These are phyloP conservation scores for Agrostemma githago DNA, from an alignment of 148 eudicot species.

Conservation along the genomic window DNA sequence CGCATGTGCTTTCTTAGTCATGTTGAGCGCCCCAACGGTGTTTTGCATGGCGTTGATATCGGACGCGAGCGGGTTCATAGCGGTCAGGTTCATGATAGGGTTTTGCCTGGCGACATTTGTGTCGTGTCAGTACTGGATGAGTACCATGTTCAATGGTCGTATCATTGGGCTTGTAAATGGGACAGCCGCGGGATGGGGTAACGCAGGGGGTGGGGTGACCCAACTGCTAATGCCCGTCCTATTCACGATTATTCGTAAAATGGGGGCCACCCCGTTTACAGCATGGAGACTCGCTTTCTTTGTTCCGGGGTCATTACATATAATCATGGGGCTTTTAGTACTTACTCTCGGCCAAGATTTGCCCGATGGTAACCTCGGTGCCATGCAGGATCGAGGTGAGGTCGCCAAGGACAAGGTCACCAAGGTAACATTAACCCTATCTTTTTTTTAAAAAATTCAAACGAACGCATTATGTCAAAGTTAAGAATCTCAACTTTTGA, in stretches of 20 bases:
- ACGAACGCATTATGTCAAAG: too few relatives aligned
- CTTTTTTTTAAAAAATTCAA: too few relatives aligned
- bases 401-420: background rate
- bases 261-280: background rate
- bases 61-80: background rate
- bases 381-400: background rate
- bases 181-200: background rate
- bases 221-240: background rate
- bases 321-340: too few relatives aligned
- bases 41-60: background rate
- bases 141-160: background rate
- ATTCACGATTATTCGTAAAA: background rate
- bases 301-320: background rate
- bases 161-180: background rate
- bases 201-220: background rate
- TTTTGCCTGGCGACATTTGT: too few relatives aligned
- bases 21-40: background rate
- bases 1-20: too few relatives aligned
- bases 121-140: too few relatives aligned
- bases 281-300: background rate
- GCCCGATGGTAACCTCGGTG: background rate
- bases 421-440: background rate
- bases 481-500: too few relatives aligned
- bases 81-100: background rate
- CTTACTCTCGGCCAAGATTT: too few relatives aligned